Percentiles rank a stretch among this genome's conserved stretches.
These are phyloP conservation scores for Leccinum longicurvipes DNA, from an alignment of 768 basidiomycete genomes.

Conservation along the genomic window DNA sequence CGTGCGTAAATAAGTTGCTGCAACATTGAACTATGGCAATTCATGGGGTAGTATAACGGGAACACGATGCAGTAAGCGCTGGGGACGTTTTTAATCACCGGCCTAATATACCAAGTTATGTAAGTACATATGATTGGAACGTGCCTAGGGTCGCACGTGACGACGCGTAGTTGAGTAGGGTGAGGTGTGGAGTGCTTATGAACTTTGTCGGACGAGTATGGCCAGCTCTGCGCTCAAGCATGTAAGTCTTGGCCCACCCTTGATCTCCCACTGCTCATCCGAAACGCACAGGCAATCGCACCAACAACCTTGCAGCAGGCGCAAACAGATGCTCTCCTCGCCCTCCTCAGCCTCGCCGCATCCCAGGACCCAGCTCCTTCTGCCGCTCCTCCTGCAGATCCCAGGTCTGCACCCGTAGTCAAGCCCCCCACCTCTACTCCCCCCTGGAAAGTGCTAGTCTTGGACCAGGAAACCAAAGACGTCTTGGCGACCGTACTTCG, in stretches of 20 bases:
- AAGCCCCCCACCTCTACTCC: slow-evolving; percentile 53
- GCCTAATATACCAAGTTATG: no score
- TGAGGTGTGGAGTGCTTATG: not conserved
- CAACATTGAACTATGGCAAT: no score
- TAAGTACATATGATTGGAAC: no score
- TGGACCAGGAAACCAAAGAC: slow-evolving; percentile 96
- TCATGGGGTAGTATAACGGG: no score
- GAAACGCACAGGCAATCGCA: slow-evolving; percentile 36
- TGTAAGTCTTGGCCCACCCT: slow-evolving; percentile 27
- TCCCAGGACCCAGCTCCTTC: slow-evolving; percentile 35
- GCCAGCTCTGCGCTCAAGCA: slow-evolving; percentile 45
- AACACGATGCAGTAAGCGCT: no score
- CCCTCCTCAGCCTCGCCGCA: slow-evolving; percentile 79
- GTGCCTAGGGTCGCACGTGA: slow-evolving; percentile 16
- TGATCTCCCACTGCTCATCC: slow-evolving; percentile 25
- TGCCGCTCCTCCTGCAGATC: slow-evolving; percentile 6
- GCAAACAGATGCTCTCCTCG: slow-evolving; percentile 82
- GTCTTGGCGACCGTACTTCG: slow-evolving; percentile 92
- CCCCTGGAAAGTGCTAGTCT: slow-evolving; percentile 93
- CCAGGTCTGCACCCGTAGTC: slow-evolving; percentile 37
- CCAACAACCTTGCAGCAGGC: slow-evolving; percentile 76
- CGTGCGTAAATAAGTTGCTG: not conserved
- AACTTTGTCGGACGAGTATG: slow-evolving; percentile 29
- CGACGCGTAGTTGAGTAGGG: not conserved
- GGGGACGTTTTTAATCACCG: not conserved